phyloP scores from a whole-genome alignment of 768 basidiomycete species.

The Austroboletus festivus region DNA sequence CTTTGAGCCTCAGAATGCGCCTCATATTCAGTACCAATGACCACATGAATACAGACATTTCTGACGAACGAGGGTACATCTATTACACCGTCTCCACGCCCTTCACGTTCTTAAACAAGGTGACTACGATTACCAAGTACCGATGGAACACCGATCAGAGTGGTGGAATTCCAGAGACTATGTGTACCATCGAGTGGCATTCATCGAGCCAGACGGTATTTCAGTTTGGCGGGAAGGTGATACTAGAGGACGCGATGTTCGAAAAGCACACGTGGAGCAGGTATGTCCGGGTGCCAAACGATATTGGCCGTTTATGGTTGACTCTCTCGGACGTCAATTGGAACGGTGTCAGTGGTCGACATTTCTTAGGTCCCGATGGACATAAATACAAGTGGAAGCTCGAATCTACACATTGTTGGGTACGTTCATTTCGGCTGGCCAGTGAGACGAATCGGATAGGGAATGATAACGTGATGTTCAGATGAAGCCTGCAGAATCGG shows the following conservation, averaged over 20 bases:
- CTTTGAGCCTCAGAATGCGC: too few relatives aligned
- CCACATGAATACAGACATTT: slow-evolving; percentile 21
- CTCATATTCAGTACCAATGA: slow-evolving; percentile 20
- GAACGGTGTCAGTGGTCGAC: slow-evolving; percentile 21
- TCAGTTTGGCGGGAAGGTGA: slow-evolving; percentile 15
- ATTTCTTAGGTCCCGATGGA: slow-evolving; percentile 33
- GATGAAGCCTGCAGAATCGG: slow-evolving; percentile 19
- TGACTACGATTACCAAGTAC: slow-evolving; percentile 28
- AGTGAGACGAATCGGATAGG: background rate
- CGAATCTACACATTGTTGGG: slow-evolving; percentile 24
- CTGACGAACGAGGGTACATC: slow-evolving; percentile 17
- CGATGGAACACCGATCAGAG: slow-evolving; percentile 13
- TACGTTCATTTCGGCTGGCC: slow-evolving; percentile 4
- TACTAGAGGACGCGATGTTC: slow-evolving; percentile 10
- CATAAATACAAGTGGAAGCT: slow-evolving; percentile 34
- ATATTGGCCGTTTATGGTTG: too few relatives aligned
- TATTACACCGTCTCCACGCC: slow-evolving; percentile 22
- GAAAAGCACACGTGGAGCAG: slow-evolving; percentile 12
- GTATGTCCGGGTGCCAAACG: too few relatives aligned
- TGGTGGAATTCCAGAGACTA: slow-evolving; percentile 17
- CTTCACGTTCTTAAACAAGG: slow-evolving; percentile 5
- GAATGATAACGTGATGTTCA: background rate
- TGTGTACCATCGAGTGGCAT: slow-evolving; percentile 26
- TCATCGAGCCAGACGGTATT: slow-evolving; percentile 10
- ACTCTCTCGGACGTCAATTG: too few relatives aligned